A percentile compares a stretch with the other conserved stretches of the same genome.
These are phyloP conservation scores for Globisporangium nunn DNA, from an alignment of 352 stramenopile genomes.

Conservation along the genomic window DNA sequence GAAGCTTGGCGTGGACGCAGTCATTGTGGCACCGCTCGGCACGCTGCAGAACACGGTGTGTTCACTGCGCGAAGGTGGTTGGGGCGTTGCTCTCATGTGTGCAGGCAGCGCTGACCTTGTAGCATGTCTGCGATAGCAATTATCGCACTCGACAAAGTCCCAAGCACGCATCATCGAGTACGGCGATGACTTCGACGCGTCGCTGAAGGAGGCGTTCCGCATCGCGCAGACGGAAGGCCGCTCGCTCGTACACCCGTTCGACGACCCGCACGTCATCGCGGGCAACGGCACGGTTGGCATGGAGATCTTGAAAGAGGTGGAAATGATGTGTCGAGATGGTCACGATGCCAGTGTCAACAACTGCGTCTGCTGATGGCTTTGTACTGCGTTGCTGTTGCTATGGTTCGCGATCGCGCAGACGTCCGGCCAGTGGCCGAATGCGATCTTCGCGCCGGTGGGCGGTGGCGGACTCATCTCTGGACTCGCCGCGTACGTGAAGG, in stretches of 20 bases:
- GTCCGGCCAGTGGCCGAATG: conserved; percentile 87
- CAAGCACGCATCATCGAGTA: conserved; percentile 92
- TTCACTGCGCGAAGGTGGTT: neutral
- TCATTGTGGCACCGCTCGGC: conserved; percentile 95
- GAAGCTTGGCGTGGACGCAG: conserved; percentile 90
- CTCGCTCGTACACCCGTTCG: conserved; percentile 96
- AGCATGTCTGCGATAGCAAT: conserved; percentile 6
- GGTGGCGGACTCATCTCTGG: conserved; percentile 96
- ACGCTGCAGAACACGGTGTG: conserved; percentile 91
- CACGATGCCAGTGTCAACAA: neutral
- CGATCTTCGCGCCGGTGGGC: conserved; percentile 96
- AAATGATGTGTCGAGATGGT: neutral
- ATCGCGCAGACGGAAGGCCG: conserved; percentile 89
- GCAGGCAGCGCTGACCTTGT: no score
- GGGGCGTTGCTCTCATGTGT: neutral
- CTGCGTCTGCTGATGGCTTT: conserved; percentile 1
- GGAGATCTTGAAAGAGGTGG: conserved; percentile 85
- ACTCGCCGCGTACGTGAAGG: conserved; percentile 90
- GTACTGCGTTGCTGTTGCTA: neutral
- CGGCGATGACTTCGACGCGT: conserved; percentile 96
- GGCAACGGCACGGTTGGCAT: conserved; percentile 96
- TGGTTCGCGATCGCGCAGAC: conserved; percentile 17
- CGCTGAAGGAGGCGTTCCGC: conserved; percentile 87
- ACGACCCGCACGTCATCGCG: conserved; percentile 96
- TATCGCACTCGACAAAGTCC: conserved; percentile 40